These are phyloP conservation scores for Trypanosoma platydactyli DNA, from an alignment of 208 protist species.

Conservation along the genomic window DNA sequence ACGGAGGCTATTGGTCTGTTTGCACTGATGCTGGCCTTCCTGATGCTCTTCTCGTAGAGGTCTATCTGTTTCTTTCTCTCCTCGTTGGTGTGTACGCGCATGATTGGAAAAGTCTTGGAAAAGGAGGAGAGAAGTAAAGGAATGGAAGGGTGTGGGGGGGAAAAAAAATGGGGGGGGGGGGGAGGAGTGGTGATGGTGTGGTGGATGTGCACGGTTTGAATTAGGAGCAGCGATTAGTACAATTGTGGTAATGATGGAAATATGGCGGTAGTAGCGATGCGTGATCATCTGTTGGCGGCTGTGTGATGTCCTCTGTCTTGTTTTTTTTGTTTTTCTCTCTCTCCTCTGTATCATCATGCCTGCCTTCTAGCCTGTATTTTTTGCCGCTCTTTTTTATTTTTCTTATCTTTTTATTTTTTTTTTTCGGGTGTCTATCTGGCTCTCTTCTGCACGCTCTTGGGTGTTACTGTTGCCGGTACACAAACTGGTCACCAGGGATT, in stretches of 20 bases:
- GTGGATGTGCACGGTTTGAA: no score
- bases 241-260: background rate
- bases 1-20: constrained; percentile 83
- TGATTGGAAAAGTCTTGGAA: background rate
- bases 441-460: no score
- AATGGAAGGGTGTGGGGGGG: background rate
- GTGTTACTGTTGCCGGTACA: no score
- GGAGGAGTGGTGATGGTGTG: no score
- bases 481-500: no score
- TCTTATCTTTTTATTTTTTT: constrained; percentile 8
- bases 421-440: constrained; percentile 10
- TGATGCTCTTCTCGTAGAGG: constrained; percentile 79
- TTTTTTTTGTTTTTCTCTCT: background rate
- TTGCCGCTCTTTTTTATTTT: constrained; percentile 12
- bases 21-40: constrained; percentile 72
- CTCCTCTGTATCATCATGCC: background rate
- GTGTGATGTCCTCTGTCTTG: no score
- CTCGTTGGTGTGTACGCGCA: background rate
- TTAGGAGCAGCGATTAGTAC: no score
- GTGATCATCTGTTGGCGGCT: background rate
- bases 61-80: background rate
- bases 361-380: background rate
- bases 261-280: background rate
- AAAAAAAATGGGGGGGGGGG: background rate
- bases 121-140: background rate